Evolutionary conservation across 345 rosid species (phyloP).

Genomic region (Trapa incisa): DNA sequence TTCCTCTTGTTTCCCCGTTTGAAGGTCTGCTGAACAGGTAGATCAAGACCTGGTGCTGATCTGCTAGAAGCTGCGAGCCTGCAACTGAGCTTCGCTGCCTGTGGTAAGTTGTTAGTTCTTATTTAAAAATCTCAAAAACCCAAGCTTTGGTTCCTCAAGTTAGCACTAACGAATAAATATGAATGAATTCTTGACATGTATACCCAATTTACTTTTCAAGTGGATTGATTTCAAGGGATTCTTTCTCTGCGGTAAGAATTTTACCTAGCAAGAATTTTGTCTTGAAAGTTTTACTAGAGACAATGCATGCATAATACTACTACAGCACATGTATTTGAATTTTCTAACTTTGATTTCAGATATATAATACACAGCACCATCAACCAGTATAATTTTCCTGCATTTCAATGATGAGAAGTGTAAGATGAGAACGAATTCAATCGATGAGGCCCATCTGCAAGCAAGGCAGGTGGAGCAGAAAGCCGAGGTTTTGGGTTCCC

Average conservation of each 20-base stretch:
- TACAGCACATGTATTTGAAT: not conserved
- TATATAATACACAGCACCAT: no score
- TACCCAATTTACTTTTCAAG: not conserved
- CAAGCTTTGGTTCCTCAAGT: no score
- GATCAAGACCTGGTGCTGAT: not conserved
- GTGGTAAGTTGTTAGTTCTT: conserved; percentile 5
- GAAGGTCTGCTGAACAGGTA: not conserved
- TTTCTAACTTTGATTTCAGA: not conserved
- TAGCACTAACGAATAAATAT: not conserved
- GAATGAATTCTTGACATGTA: not conserved
- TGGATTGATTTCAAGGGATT: not conserved
- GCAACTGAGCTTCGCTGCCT: not conserved
- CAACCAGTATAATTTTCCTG: no score
- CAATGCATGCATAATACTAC: no score
- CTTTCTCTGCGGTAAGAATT: not conserved
- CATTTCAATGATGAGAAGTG: conserved; percentile 23
- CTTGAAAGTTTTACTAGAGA: not conserved
- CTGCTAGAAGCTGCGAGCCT: conserved; percentile 1
- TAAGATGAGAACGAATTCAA: conserved; percentile 39
- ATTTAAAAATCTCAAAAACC: no score
- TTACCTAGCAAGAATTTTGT: not conserved
- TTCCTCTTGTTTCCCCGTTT: no score
- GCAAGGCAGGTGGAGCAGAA: conserved; percentile 49
- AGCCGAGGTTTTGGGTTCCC: conserved; percentile 8
- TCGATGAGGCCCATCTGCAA: conserved; percentile 27